Base-by-base conservation (phyloP, 2,329 filamentous ascomycete species). In the Exserohilum turcica region DNA sequence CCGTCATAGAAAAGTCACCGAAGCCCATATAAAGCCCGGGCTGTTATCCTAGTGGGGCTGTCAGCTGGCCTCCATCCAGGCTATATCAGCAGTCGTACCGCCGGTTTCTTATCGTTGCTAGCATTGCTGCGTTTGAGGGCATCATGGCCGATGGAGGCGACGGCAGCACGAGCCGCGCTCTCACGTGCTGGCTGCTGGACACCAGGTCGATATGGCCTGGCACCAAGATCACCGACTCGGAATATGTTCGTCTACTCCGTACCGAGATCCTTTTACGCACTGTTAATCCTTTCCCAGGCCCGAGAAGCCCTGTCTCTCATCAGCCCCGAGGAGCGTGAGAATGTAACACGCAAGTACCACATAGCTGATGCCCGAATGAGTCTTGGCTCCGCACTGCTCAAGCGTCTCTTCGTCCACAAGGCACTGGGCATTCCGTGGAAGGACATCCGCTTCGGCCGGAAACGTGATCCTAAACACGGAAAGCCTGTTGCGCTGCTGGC, bases 321-420 rank as follows among this genome's bases (percentile, higher is more conserved):
- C 56, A 76, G 72, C 36, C 63, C 75, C 1, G 75, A 82, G 8
- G 88, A 91, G 69, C 83, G 82, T 56, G 71, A 80, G 45, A 74
- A 76, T 12, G 82, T 87, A 28, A 79, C 86, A 7, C 79, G 79
- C 52, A 90, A 85, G 76, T 84, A 85, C 76, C 84, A 87, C 71
- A 77, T 87, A 63, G 79, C 83, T 67, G 90, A 92, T 74, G 89
- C 89, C 47, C 89, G 88, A 70, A 88, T 92, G 82, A 83, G 84
- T 43, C 80, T 93, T 36, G 87, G 77, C 19, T 92, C 89, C 15
- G 83, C 86, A 37, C 81, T 93, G 43, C 79, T 92, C 54, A 93
- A 93, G 77, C 86, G 88, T 49, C 81, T 86, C 62, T 86, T 84
- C 66, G 83, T 92, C 59, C 79, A 83, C 50, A 81, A 82, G 61